These are phyloP conservation scores for Ceratobasidium sp. DNA, from an alignment of 1,284 basidiomycete genomes.

Conservation along the genomic window DNA sequence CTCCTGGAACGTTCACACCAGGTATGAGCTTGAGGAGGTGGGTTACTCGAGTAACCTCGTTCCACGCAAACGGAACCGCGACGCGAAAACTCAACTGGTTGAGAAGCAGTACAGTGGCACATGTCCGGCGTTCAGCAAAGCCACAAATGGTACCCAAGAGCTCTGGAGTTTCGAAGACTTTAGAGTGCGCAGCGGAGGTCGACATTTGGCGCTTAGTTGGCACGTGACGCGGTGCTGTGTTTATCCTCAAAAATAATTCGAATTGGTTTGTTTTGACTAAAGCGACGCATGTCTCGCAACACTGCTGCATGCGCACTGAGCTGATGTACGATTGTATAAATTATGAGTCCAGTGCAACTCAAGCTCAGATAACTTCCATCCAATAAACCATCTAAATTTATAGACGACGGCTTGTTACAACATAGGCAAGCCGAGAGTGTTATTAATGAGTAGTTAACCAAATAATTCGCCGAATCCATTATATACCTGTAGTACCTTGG, in stretches of 20 bases:
- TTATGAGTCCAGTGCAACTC: too few species aligned
- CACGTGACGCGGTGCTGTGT: neutral
- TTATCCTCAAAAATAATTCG: too few species aligned
- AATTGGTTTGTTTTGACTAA: too few species aligned
- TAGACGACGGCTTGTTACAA: too few species aligned
- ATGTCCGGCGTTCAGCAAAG: neutral
- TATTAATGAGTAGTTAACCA: neutral
- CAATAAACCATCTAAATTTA: too few species aligned
- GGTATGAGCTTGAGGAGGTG: neutral
- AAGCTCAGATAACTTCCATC: too few species aligned
- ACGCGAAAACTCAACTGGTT: neutral
- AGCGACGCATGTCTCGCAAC: too few species aligned
- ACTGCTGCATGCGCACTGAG: too few species aligned
- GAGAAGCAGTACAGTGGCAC: neutral
- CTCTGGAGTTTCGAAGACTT: neutral
- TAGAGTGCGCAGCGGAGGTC: neutral
- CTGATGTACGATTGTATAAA: too few species aligned
- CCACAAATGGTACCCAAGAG: neutral
- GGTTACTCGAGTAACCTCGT: neutral
- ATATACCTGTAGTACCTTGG: slow-evolving; percentile 10
- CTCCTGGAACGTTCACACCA: neutral
- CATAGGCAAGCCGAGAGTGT: too few species aligned
- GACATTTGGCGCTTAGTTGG: neutral
- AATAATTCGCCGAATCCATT: neutral
- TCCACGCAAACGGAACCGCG: slow-evolving; percentile 4